These are phyloP conservation scores for Mercurialis annua DNA, from an alignment of 345 rosid species.

Conservation along the genomic window DNA sequence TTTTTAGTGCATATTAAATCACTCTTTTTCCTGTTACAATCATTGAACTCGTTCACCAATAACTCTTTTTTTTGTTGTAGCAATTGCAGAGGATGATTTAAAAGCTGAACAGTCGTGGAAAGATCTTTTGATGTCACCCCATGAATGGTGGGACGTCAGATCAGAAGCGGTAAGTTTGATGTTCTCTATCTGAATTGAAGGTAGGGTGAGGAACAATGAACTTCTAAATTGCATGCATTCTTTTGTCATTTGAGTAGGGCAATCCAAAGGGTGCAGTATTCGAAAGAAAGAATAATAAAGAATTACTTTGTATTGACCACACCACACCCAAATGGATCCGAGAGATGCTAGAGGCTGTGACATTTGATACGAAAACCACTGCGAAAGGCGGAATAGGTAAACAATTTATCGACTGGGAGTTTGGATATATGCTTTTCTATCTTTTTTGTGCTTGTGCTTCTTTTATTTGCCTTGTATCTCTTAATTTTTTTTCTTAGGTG, in stretches of 20 bases:
- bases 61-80: neutral
- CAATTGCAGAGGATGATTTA: neutral
- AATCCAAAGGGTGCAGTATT: neutral
- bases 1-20: neutral
- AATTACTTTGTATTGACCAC: neutral
- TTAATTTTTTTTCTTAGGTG: neutral
- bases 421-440: neutral
- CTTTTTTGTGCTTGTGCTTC: neutral
- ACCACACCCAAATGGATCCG: neutral
- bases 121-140: neutral
- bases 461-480: neutral
- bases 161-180: neutral
- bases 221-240: neutral
- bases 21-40: neutral
- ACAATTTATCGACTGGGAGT: neutral
- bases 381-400: neutral
- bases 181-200: neutral
- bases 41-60: neutral
- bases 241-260: neutral
- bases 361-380: slow-evolving; percentile 1
- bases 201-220: neutral
- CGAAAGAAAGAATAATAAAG: neutral
- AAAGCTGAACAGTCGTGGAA: neutral
- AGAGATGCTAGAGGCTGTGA: neutral
- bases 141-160: slow-evolving; percentile 1